Percentiles rank a stretch among this genome's conserved stretches.
phyloP scores from a whole-genome alignment of 2,329 filamentous ascomycete species.

The Fusarium mangiferae region DNA sequence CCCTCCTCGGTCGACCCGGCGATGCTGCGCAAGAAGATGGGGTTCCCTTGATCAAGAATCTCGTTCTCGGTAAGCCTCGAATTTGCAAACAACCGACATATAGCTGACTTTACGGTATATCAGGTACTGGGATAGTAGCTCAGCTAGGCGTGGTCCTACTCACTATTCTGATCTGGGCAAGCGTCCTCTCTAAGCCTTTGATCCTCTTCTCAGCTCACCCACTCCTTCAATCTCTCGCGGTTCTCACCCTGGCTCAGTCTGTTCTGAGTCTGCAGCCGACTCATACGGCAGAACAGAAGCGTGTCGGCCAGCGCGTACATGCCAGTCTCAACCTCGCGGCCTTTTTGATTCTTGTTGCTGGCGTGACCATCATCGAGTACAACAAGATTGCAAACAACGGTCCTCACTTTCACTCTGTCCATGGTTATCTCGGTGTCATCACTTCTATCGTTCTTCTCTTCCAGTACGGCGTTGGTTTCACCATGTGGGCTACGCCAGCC shows the following conservation, averaged over 20 bases:
- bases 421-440: constrained; percentile 83
- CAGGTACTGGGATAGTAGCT: constrained; percentile 83
- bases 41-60: constrained; percentile 73
- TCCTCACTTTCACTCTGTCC: constrained; percentile 80
- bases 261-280: constrained; percentile 91
- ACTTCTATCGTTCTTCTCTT: constrained; percentile 76
- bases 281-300: constrained; percentile 78
- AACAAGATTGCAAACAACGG: constrained; percentile 80
- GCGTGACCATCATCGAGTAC: constrained; percentile 78
- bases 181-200: constrained; percentile 74
- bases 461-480: constrained; percentile 83
- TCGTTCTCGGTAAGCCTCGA: constrained; percentile 72
- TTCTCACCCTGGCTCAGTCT: constrained; percentile 81
- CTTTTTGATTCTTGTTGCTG: constrained; percentile 69
- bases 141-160: constrained; percentile 83
- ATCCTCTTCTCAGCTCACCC: constrained; percentile 92
- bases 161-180: constrained; percentile 79
- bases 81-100: background rate
- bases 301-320: constrained; percentile 69
- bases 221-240: constrained; percentile 72
- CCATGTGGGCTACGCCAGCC: constrained; percentile 79
- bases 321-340: constrained; percentile 75
- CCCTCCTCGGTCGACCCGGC: constrained; percentile 66
- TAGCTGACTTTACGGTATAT: background rate
- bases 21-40: constrained; percentile 77